A percentile compares a stretch with the other conserved stretches of the same genome.
These are phyloP conservation scores for Mediolabrus comicus DNA, from an alignment of 108 stramenopile genomes.

Conservation along the genomic window DNA sequence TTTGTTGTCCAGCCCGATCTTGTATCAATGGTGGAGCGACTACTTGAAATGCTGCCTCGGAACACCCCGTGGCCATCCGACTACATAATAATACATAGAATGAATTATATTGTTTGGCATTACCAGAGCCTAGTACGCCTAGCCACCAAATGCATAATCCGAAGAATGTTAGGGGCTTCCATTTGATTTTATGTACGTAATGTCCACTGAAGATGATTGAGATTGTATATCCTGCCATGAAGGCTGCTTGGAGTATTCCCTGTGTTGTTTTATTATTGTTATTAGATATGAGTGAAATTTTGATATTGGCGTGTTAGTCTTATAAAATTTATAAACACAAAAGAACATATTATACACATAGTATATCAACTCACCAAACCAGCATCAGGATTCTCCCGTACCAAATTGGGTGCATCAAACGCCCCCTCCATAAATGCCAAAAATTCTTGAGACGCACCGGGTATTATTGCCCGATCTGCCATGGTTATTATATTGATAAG, in stretches of 20 bases:
- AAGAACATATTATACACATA: not conserved
- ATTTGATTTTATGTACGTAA: constrained; percentile 44
- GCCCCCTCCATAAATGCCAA: constrained; percentile 31
- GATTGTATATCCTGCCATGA: constrained; percentile 39
- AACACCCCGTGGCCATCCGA: constrained; percentile 39
- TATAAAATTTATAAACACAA: not conserved
- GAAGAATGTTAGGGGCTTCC: constrained; percentile 38
- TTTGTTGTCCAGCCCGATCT: constrained; percentile 33
- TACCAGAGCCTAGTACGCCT: constrained; percentile 35
- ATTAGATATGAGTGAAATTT: too few relatives aligned
- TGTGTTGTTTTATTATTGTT: too few relatives aligned
- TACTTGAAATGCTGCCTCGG: constrained; percentile 49
- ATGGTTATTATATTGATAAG: constrained; percentile 39
- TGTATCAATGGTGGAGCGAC: constrained; percentile 48
- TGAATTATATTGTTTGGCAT: constrained; percentile 30
- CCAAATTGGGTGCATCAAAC: constrained; percentile 24
- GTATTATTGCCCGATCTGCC: constrained; percentile 48
- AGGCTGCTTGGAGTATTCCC: constrained; percentile 22
- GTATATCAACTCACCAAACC: constrained; percentile 33
- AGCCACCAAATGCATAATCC: constrained; percentile 44
- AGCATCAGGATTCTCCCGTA: constrained; percentile 37
- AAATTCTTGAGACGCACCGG: constrained; percentile 45
- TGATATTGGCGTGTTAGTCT: not conserved
- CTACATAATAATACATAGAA: constrained; percentile 39
- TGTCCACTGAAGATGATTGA: constrained; percentile 33